Percentiles rank a stretch among this genome's conserved stretches.
phyloP scores from a whole-genome alignment of 2,329 filamentous ascomycete species.

The Fusarium newnesense region DNA sequence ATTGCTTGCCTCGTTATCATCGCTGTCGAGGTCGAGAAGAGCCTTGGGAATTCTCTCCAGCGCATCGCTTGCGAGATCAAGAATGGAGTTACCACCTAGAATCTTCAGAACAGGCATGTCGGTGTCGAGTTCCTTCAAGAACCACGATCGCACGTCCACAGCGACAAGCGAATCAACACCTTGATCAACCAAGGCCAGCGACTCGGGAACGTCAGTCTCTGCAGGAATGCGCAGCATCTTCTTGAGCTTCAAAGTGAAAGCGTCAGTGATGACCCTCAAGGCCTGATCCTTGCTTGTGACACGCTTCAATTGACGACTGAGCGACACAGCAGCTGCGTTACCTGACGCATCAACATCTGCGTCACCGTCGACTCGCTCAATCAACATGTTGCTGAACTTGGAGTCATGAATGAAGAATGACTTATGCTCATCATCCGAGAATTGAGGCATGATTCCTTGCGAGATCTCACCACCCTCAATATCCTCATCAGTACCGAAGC shows the following conservation, averaged over 20 bases:
- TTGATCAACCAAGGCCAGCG: neutral
- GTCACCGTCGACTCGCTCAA: neutral
- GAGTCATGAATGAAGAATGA: conserved; percentile 16
- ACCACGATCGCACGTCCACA: conserved; percentile 60
- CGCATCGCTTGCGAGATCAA: conserved; percentile 4
- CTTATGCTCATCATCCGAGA: neutral
- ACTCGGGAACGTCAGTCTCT: neutral
- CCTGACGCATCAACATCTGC: neutral
- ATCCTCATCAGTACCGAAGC: neutral
- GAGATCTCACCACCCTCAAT: conserved; percentile 2
- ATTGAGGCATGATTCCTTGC: conserved; percentile 8
- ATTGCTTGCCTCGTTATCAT: neutral
- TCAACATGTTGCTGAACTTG: conserved; percentile 12
- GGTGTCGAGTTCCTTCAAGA: conserved; percentile 54
- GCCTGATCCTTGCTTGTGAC: conserved; percentile 1
- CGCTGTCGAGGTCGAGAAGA: neutral
- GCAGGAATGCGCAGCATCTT: conserved; percentile 8
- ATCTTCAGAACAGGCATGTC: conserved; percentile 59
- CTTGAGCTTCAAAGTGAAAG: conserved; percentile 4
- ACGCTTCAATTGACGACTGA: conserved; percentile 1
- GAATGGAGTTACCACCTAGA: conserved; percentile 27
- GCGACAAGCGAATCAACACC: conserved; percentile 48
- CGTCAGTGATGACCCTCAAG: neutral
- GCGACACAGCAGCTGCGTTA: neutral
- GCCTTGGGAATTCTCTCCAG: neutral